These are phyloP conservation scores for Polyporus tsugae DNA, from an alignment of 1,284 basidiomycete genomes.

Conservation along the genomic window DNA sequence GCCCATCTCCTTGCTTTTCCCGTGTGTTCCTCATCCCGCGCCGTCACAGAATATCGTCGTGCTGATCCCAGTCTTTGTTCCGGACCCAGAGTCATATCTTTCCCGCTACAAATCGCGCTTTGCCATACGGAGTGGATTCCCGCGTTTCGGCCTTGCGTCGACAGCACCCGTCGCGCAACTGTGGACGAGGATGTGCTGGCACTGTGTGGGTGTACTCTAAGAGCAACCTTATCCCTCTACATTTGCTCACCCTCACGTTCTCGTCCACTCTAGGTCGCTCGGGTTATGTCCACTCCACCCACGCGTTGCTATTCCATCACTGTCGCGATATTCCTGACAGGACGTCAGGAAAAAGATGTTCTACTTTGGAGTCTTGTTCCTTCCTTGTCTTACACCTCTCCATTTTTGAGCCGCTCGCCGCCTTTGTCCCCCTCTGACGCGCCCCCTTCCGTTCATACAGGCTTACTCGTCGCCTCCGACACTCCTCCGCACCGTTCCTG, in stretches of 20 bases:
- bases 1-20: not conserved
- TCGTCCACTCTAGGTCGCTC: not conserved
- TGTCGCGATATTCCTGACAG: not conserved
- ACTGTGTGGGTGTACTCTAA: not conserved
- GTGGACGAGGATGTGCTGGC: not conserved
- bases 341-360: not conserved
- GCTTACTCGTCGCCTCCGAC: not conserved
- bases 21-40: not conserved
- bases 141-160: not conserved
- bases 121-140: not conserved
- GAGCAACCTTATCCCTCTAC: not conserved
- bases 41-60: too few species aligned
- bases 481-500: not conserved
- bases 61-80: not conserved
- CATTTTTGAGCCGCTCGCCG: not conserved
- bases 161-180: not conserved
- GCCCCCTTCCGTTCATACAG: not conserved
- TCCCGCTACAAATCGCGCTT: not conserved
- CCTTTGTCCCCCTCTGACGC: not conserved
- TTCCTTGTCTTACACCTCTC: not conserved
- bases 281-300: not conserved
- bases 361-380: not conserved
- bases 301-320: not conserved
- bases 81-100: not conserved
- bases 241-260: not conserved